These are phyloP conservation scores for Aulographum hederae DNA, from an alignment of 2,329 filamentous ascomycete genomes.

Conservation along the genomic window DNA sequence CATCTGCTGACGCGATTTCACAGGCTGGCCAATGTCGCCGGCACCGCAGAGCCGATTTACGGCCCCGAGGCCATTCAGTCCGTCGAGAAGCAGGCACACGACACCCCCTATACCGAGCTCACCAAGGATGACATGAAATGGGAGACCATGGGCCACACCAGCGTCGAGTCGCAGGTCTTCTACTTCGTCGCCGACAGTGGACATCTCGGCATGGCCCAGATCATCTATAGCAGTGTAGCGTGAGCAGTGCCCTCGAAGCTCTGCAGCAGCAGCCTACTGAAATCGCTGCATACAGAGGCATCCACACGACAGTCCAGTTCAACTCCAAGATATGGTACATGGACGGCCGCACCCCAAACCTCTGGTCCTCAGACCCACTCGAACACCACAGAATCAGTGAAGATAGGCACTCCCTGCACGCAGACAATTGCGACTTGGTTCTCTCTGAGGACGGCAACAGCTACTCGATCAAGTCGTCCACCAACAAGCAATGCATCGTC, in stretches of 20 bases:
- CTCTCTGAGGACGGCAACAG: conserved; percentile 66
- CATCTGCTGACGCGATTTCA: too few relatives aligned
- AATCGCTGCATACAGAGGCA: conserved; percentile 39
- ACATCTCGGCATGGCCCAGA: conserved; percentile 59
- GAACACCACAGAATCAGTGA: conserved; percentile 69
- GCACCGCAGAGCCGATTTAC: conserved; percentile 93
- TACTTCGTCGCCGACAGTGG: conserved; percentile 73
- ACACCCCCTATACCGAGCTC: conserved; percentile 63
- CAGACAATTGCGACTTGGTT: conserved; percentile 68
- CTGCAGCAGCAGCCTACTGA: not conserved
- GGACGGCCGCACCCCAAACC: conserved; percentile 48
- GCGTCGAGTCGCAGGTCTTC: conserved; percentile 88
- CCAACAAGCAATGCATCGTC: conserved; percentile 62
- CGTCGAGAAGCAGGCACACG: conserved; percentile 63
- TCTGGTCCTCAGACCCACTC: conserved; percentile 74
- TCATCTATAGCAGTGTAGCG: conserved; percentile 97
- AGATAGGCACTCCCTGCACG: conserved; percentile 67
- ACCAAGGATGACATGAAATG: conserved; percentile 67
- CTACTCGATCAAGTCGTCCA: conserved; percentile 82
- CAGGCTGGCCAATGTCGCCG: conserved; percentile 59
- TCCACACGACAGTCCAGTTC: conserved; percentile 84
- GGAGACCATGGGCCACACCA: conserved; percentile 63
- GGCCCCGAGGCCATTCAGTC: conserved; percentile 74
- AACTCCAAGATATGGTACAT: conserved; percentile 81
- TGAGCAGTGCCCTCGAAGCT: conserved; percentile 28